Evolutionary conservation across 75 land plant genomes (phyloP), one percentile per base, ranked within the genome.

Genomic region (Pinus albicaulis): DNA sequence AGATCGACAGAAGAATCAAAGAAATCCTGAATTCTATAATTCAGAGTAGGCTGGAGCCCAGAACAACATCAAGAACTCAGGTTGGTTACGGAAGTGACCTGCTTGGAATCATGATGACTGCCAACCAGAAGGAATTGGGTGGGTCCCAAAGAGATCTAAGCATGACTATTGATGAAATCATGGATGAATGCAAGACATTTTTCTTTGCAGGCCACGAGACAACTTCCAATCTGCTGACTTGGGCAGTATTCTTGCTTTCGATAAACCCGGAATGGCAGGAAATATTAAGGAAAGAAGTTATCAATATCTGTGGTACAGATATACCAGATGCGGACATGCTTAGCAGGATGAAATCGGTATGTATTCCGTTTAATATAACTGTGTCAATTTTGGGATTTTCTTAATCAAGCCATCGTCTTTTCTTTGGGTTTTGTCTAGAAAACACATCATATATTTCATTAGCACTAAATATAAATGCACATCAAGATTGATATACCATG

Each of bases 181-280:
- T 91, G 16, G 87, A 89, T 23, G 91, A 91, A 76, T 91, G 93
- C 77, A 91, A 89, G 76, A 85, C 86, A 15, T 89, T 91, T 65
- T 91, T 81, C 79, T 84, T 91, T 73, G 91, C 87, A 19, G 92
- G 93, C 55, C 88, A 89, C 58, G 91, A 89, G 77, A 89, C 93
- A 16, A 89, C 87, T 24, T 78, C 89, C 15, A 20, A 19, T 55
- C 56, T 74, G 26, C 57, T 89, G 7, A 77, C 85, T 5, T 89
- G 89, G 87, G 74, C 87, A 11, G 24, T 84, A 75, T 38, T 92
- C 14, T 60, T 81, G 20, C 65, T 85, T 11, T 60, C 73, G 26
- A 74, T 44, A 19, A 52, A 82, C 55, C 75, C 73, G 4, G 73
- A 74, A 6, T 85, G 84, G 87, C 87, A 85, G 28, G 74, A 75